These are phyloP conservation scores for Vinca minor DNA, from an alignment of 257 asterid species.

Conservation along the genomic window DNA sequence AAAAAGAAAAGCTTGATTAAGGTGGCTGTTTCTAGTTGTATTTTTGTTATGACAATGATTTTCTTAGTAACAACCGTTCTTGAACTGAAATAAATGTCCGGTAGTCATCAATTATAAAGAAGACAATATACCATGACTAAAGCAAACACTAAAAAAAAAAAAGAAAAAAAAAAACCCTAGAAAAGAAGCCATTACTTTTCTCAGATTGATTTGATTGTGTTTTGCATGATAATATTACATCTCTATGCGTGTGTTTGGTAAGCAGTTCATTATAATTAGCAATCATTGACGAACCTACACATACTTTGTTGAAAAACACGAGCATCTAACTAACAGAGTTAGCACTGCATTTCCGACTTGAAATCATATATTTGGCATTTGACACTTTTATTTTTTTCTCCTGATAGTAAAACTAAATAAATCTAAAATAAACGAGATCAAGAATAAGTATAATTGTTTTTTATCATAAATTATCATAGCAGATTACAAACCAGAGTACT, in stretches of 20 bases:
- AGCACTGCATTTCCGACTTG: no score
- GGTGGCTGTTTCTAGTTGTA: conserved; percentile 6
- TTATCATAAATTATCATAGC: background rate
- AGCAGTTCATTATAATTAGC: conserved; percentile 17
- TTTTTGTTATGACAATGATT: background rate
- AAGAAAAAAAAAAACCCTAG: no score
- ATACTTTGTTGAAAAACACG: background rate
- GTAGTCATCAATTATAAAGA: conserved; percentile 14
- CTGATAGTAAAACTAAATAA: no score
- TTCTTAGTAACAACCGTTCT: background rate
- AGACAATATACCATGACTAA: conserved; percentile 9
- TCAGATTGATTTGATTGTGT: conserved; percentile 11
- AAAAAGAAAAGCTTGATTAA: conserved; percentile 2
- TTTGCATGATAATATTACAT: conserved; percentile 4
- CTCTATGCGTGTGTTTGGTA: conserved; percentile 14
- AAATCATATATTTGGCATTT: no score
- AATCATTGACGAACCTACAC: conserved; percentile 2
- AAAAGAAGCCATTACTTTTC: background rate
- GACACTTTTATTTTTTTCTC: no score
- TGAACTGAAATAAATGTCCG: conserved; percentile 5
- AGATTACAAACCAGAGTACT: background rate
- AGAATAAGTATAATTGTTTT: background rate
- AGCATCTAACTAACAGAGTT: background rate
- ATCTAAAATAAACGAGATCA: no score
- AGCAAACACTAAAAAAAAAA: conserved; percentile 16